Evolutionary conservation across 2,329 filamentous ascomycete species (phyloP), one percentile per base, ranked within the genome.

Genomic region (Pseudocercospora eumusae): DNA sequence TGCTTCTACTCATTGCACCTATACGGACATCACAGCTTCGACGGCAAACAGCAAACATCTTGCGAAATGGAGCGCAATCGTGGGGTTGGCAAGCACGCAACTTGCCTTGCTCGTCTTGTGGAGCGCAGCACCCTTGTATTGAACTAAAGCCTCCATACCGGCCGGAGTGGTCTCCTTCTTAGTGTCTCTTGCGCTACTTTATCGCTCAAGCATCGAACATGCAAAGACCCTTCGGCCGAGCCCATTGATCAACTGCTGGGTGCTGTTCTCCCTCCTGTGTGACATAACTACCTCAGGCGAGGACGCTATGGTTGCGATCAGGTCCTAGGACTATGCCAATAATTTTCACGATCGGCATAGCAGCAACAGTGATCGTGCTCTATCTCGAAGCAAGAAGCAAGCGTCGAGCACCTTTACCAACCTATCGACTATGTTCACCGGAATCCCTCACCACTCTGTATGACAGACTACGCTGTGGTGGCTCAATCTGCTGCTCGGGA

Each of bases 401-500:
- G 55, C 62, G 56, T 31, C 23, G 55, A 36, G 61, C 59, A 13
- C 56, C 69, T 8, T 59, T 68, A 15, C 59, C 64, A 11, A 40
- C 44, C 11, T 65, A 69, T 28, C 58, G 61, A 28, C 8, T 63
- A 0, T 64, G 61, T 11, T 61, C 66, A n/a, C 67, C 67, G 0
- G 69, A 69, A 44, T 57, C 67, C 20, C 60, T 65, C 6, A 63
- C 61, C 31, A 66, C 61, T 21, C 55, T 69, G 18, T 67, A 74
- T 49, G 73, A 70, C 56, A 70, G 9, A 71, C 63, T 42, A 27
- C 74, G 2, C 70, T 76, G 52, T 77, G 72, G 73, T 78, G 76
- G 76, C 57, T 78, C n/a, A 77, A 76, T 61, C 64, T 57, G 7
- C 54, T 75, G 4, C 67, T 77, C 45, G 63, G 70, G 63, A 61